Evolutionary conservation across 2,329 filamentous ascomycete genomes (phyloP).

Genomic region (Cryoendolithus antarcticus): DNA sequence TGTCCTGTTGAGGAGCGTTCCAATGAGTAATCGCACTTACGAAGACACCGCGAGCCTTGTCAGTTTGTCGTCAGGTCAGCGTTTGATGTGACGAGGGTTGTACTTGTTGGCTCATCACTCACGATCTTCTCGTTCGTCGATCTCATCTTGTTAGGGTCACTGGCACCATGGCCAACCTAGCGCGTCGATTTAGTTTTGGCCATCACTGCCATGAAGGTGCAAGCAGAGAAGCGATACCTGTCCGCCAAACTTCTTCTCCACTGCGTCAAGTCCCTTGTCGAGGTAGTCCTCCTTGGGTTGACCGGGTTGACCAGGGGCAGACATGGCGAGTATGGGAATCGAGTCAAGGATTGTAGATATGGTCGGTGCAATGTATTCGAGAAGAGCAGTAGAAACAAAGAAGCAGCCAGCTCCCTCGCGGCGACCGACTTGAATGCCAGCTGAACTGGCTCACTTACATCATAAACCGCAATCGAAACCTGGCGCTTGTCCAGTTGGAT

Average conservation of each 20-base stretch:
- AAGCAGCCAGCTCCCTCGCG: background rate
- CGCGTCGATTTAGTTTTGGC: slow-evolving; percentile 1
- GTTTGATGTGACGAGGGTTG: background rate
- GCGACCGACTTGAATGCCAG: background rate
- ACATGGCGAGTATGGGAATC: no score
- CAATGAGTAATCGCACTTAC: slow-evolving; percentile 9
- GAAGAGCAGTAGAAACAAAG: background rate
- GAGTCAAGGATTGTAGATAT: background rate
- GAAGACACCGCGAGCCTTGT: slow-evolving; percentile 7
- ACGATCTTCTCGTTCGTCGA: slow-evolving; percentile 11
- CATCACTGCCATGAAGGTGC: slow-evolving; percentile 4
- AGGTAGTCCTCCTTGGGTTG: background rate
- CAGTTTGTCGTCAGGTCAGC: slow-evolving; percentile 4
- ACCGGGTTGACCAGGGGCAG: no score
- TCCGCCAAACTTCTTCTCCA: background rate
- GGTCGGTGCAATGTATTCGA: background rate
- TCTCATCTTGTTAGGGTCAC: slow-evolving; percentile 7
- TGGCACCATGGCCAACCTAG: slow-evolving; percentile 6
- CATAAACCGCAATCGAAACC: background rate
- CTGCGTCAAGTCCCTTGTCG: background rate
- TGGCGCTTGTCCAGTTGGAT: background rate
- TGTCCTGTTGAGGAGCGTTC: background rate
- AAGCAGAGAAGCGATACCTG: background rate
- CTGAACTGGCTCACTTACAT: background rate
- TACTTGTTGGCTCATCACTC: background rate